These are phyloP conservation scores for Monosporascus ibericus DNA, from an alignment of 2,329 filamentous ascomycete species.

Conservation along the genomic window DNA sequence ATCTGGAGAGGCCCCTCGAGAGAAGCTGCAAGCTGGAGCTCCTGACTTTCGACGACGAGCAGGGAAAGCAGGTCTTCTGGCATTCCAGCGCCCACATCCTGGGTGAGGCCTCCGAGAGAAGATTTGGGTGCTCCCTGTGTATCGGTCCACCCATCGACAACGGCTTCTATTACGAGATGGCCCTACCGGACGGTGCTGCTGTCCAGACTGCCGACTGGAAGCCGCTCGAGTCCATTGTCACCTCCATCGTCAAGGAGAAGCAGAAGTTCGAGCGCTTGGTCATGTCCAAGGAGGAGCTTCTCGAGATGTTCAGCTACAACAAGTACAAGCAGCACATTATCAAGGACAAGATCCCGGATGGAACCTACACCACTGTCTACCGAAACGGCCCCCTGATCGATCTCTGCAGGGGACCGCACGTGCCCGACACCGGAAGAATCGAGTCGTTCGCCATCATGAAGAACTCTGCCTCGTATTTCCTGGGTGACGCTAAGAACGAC, in stretches of 20 bases:
- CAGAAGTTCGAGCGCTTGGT: conserved; percentile 88
- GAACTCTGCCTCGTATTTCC: conserved; percentile 73
- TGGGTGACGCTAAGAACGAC: conserved; percentile 89
- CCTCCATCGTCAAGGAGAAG: conserved; percentile 90
- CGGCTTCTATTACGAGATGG: conserved; percentile 98
- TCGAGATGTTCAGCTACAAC: conserved; percentile 97
- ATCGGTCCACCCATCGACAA: conserved; percentile 88
- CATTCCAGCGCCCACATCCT: conserved; percentile 93
- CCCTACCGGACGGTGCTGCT: conserved; percentile 61
- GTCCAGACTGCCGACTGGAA: conserved; percentile 78
- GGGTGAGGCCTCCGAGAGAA: conserved; percentile 87
- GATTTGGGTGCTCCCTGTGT: conserved; percentile 87
- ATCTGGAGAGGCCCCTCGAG: conserved; percentile 85
- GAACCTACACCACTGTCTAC: conserved; percentile 89
- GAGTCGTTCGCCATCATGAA: conserved; percentile 93
- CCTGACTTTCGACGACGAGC: conserved; percentile 65
- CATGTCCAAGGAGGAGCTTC: conserved; percentile 82
- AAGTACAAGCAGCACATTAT: conserved; percentile 99
- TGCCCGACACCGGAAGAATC: conserved; percentile 87
- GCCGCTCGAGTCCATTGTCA: conserved; percentile 72
- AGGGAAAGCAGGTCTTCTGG: conserved; percentile 95
- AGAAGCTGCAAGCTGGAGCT: conserved; percentile 79
- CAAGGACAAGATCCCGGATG: conserved; percentile 82
- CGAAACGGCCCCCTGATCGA: conserved; percentile 91
- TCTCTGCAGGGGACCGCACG: conserved; percentile 90